phyloP scores from a whole-genome alignment of 805 yeast genomes.

The Brettanomyces sp. region DNA sequence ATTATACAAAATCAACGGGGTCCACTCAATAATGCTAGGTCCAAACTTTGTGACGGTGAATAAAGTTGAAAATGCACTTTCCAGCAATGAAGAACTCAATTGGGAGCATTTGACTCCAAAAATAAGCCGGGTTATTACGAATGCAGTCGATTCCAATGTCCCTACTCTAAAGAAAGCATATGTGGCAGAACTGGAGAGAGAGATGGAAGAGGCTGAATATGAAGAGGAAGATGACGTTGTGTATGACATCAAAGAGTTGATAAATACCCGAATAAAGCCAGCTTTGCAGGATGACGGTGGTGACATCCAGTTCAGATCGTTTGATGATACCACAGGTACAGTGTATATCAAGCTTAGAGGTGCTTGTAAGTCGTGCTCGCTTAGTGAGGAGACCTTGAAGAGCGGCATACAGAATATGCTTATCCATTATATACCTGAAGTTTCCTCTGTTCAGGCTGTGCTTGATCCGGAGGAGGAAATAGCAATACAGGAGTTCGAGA shows the following conservation, averaged over 20 bases:
- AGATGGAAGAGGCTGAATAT: slow-evolving; percentile 30
- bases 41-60: slow-evolving; percentile 65
- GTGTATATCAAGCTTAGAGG: slow-evolving; percentile 55
- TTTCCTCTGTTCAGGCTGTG: slow-evolving; percentile 38
- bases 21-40: slow-evolving; percentile 66
- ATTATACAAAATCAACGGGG: slow-evolving; percentile 52
- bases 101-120: slow-evolving; percentile 23
- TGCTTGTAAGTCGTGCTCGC: slow-evolving; percentile 66
- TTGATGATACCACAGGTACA: slow-evolving; percentile 46
- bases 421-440: slow-evolving; percentile 63
- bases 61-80: slow-evolving; percentile 31
- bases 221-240: slow-evolving; percentile 55
- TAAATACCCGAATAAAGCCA: slow-evolving; percentile 62
- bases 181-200: slow-evolving; percentile 12
- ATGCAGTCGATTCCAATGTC: slow-evolving; percentile 17
- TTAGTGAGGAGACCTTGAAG: slow-evolving; percentile 55
- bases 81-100: slow-evolving; percentile 24
- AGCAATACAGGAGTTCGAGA: slow-evolving; percentile 72
- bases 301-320: slow-evolving; percentile 56
- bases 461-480: slow-evolving; percentile 37
- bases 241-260: slow-evolving; percentile 58
- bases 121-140: slow-evolving; percentile 16
- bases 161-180: slow-evolving; percentile 18
- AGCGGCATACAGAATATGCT: slow-evolving; percentile 66
- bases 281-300: slow-evolving; percentile 74